Percentiles rank a stretch among this genome's conserved stretches.
Conservation (phyloP, 164 flowering plant genomes). For the Litsea cubeba region DNA sequence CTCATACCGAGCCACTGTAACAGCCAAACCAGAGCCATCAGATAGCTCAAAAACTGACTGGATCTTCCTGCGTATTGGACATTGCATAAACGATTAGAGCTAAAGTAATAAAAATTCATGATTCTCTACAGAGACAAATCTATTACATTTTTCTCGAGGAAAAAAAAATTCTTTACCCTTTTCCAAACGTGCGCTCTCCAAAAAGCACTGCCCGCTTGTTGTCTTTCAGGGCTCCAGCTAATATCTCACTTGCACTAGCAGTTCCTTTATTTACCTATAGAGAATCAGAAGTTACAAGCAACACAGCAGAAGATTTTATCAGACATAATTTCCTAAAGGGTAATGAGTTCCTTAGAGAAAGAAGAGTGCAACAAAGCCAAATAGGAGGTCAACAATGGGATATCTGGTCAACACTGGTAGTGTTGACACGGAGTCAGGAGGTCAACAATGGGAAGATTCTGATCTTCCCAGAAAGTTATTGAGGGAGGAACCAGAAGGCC, state of each 20-base stretch:
- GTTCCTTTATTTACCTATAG: conserved; percentile 95
- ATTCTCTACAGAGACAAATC: no score
- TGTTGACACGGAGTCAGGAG: neutral
- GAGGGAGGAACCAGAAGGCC: neutral
- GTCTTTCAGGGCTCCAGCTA: conserved; percentile 97
- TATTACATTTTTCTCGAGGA: neutral
- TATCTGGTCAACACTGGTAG: neutral
- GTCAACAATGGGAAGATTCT: no score
- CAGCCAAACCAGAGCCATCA: conserved; percentile 96
- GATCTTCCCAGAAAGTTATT: neutral
- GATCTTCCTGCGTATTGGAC: conserved; percentile 25
- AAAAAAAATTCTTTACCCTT: conserved; percentile 55
- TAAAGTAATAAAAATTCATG: neutral
- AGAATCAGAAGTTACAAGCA: conserved; percentile 3
- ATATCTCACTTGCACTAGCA: conserved; percentile 98
- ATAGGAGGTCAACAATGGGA: neutral
- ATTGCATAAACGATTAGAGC: conserved; percentile 1
- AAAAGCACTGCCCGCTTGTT: conserved; percentile 86
- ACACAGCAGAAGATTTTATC: neutral
- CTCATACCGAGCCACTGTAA: conserved; percentile 98
- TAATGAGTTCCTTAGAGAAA: neutral
- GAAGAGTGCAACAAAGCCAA: neutral
- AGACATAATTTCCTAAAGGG: neutral
- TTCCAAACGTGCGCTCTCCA: conserved; percentile 96
- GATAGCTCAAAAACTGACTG: conserved; percentile 96